Evolutionary conservation across 257 asterid species (phyloP).

Genomic region (Solanum arcanum): DNA sequence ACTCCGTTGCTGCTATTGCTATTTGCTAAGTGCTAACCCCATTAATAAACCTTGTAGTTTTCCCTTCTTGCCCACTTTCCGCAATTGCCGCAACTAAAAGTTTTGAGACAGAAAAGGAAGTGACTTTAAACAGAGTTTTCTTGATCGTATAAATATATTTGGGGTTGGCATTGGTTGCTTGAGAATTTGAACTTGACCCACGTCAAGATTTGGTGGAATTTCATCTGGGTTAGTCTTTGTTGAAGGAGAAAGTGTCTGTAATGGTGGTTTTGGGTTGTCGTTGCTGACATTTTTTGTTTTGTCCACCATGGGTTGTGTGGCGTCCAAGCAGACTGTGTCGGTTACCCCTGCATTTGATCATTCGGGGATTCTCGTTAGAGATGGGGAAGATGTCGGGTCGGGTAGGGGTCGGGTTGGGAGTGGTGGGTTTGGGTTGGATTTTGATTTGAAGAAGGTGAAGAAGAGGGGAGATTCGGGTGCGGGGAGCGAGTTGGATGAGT

Average conservation of each 20-base stretch:
- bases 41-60: neutral
- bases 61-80: slow-evolving; percentile 5
- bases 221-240: slow-evolving; percentile 31
- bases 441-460: slow-evolving; percentile 49
- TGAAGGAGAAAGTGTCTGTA: neutral
- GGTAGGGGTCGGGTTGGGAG: slow-evolving; percentile 7
- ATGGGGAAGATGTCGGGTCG: slow-evolving; percentile 3
- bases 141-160: slow-evolving; percentile 9
- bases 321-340: slow-evolving; percentile 71
- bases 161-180: neutral
- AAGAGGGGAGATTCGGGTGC: slow-evolving; percentile 57
- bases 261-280: neutral
- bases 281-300: neutral
- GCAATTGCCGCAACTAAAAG: slow-evolving; percentile 42
- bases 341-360: slow-evolving; percentile 80
- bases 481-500: slow-evolving; percentile 67
- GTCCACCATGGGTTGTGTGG: slow-evolving; percentile 70
- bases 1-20: neutral
- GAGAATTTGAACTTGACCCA: slow-evolving; percentile 21
- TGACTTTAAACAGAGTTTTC: slow-evolving; percentile 3
- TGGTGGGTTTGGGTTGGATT: slow-evolving; percentile 47
- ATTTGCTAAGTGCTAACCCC: slow-evolving; percentile 18
- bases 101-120: slow-evolving; percentile 1
- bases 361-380: slow-evolving; percentile 44
- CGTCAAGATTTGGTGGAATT: slow-evolving; percentile 31